Evolutionary conservation across 2,329 filamentous ascomycete genomes (phyloP).

Genomic region (Fusarium mundagurra): DNA sequence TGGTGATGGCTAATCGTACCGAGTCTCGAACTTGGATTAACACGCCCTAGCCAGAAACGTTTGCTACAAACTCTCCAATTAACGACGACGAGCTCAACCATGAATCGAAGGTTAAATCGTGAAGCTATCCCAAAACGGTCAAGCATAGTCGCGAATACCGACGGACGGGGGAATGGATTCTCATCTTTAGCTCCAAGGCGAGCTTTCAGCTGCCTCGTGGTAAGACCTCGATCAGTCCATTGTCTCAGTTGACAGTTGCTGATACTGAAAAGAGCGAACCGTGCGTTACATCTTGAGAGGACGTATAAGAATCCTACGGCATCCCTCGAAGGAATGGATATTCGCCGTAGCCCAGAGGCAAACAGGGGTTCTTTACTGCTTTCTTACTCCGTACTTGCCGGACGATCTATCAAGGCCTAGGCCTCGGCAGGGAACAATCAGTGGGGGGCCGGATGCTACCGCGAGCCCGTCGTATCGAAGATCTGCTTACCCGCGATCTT

Average conservation of each 20-base stretch:
- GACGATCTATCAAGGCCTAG: background rate
- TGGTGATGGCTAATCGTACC: background rate
- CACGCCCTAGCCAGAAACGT: constrained; percentile 2
- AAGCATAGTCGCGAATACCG: constrained; percentile 20
- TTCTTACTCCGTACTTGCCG: background rate
- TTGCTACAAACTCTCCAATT: constrained; percentile 18
- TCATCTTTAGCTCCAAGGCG: background rate
- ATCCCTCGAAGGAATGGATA: background rate
- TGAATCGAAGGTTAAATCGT: constrained; percentile 19
- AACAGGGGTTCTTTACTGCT: background rate
- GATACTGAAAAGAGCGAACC: background rate
- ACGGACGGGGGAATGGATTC: background rate
- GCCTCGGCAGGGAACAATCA: background rate
- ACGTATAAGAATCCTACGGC: background rate
- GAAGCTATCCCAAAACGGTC: constrained; percentile 5
- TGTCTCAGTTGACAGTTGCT: background rate
- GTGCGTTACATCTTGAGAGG: background rate
- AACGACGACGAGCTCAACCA: background rate
- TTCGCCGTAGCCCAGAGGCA: background rate
- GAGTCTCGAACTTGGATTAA: constrained; percentile 10
- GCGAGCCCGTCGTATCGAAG: background rate
- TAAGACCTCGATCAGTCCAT: background rate
- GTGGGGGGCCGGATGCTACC: background rate
- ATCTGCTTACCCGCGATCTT: constrained; percentile 8
- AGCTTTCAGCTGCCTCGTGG: background rate